phyloP scores from a whole-genome alignment of 2,329 filamentous ascomycete species.

The Huntiella savannae region DNA sequence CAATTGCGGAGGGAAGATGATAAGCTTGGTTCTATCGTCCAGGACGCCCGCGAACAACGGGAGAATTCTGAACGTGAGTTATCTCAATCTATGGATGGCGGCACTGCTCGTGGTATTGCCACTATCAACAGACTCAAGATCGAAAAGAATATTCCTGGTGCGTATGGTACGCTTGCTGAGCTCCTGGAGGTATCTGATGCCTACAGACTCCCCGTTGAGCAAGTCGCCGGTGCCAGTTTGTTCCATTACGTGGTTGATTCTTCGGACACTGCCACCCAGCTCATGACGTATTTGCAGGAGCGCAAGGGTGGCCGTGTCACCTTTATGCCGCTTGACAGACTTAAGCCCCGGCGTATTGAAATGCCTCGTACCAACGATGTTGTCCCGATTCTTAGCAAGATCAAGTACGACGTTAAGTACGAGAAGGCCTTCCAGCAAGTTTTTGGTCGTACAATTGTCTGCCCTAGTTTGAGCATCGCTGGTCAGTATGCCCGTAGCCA shows the following conservation, averaged over 20 bases:
- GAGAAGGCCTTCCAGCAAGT: conserved; percentile 84
- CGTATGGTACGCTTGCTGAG: conserved; percentile 84
- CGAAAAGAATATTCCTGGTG: conserved; percentile 61
- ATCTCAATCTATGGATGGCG: conserved; percentile 72
- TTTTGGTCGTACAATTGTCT: conserved; percentile 89
- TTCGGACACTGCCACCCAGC: conserved; percentile 64
- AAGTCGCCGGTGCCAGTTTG: conserved; percentile 76
- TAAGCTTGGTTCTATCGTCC: conserved; percentile 59
- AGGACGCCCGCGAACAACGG: conserved; percentile 57
- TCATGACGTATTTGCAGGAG: conserved; percentile 62
- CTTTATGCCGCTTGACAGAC: conserved; percentile 78
- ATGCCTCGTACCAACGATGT: conserved; percentile 76
- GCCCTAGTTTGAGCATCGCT: conserved; percentile 71
- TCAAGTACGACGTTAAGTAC: conserved; percentile 57
- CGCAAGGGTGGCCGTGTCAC: conserved; percentile 74
- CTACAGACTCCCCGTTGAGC: conserved; percentile 78
- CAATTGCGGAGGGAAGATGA: conserved; percentile 77
- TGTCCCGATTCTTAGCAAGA: conserved; percentile 67
- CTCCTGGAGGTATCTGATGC: conserved; percentile 71
- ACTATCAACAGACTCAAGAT: conserved; percentile 67
- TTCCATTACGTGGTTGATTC: conserved; percentile 96
- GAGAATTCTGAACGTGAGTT: conserved; percentile 60
- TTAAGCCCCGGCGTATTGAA: conserved; percentile 52
- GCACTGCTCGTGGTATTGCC: conserved; percentile 71
- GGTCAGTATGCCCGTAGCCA: conserved; percentile 85